Percentiles rank a stretch among this genome's conserved stretches.
phyloP scores from a whole-genome alignment of 129 eudicot species.

The Flaveria ramosissima region DNA sequence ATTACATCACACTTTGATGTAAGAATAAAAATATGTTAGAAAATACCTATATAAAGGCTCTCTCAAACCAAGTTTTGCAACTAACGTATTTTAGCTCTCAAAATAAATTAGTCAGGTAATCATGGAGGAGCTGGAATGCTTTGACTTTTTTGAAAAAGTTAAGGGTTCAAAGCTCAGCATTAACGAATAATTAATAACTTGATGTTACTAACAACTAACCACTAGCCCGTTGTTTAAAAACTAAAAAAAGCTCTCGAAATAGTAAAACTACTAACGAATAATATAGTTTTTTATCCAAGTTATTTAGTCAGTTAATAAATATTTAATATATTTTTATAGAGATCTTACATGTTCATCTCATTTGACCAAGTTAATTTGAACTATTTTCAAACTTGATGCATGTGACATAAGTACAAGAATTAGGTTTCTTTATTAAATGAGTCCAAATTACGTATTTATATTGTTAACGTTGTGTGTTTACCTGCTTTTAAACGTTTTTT shows the following conservation, averaged over 20 bases:
- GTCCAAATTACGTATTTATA: not conserved
- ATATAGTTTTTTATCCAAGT: not conserved
- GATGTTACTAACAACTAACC: too few species aligned
- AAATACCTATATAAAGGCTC: not conserved
- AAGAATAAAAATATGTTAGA: too few species aligned
- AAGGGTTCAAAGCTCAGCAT: too few species aligned
- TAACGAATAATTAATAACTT: too few species aligned
- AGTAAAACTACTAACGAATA: not conserved
- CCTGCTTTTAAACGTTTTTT: not conserved
- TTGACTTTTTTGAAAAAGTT: too few species aligned
- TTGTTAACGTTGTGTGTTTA: not conserved
- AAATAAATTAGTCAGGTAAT: too few species aligned
- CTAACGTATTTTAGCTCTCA: too few species aligned
- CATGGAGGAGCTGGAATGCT: too few species aligned
- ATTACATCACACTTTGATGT: too few species aligned
- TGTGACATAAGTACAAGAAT: not conserved
- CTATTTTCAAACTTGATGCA: not conserved
- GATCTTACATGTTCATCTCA: not conserved
- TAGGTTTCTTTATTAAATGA: not conserved
- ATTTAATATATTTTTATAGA: not conserved
- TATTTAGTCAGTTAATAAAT: not conserved
- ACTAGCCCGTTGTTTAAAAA: too few species aligned
- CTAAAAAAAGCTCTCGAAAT: too few species aligned
- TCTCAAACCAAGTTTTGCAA: not conserved
- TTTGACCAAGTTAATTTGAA: not conserved